phyloP scores from a whole-genome alignment of 768 basidiomycete genomes.

The Phanerochaete carnosa region DNA sequence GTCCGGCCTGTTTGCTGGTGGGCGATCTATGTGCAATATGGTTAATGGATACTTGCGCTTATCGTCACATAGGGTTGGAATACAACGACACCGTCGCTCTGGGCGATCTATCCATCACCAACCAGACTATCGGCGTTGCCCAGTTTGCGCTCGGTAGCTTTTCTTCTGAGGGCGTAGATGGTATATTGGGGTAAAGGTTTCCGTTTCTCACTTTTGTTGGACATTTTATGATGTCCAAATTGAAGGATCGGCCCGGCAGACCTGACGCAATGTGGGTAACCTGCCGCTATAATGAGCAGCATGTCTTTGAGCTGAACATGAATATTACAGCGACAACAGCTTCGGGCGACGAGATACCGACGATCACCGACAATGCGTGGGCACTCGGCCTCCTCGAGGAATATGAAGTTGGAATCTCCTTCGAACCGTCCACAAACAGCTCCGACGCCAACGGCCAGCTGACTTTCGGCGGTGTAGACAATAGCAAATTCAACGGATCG shows the following conservation, averaged over 20 bases:
- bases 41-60: too few relatives aligned
- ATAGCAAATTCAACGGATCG: not conserved
- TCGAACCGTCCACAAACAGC: constrained; percentile 16
- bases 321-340: not conserved
- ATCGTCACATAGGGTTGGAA: constrained; percentile 5
- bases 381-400: constrained; percentile 24
- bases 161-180: not conserved
- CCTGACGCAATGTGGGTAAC: constrained; percentile 29
- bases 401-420: constrained; percentile 31
- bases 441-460: constrained; percentile 12
- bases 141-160: not conserved
- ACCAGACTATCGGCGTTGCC: constrained; percentile 7
- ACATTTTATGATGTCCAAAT: not conserved
- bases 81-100: constrained; percentile 39
- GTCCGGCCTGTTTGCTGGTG: constrained; percentile 13
- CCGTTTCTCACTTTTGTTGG: too few relatives aligned
- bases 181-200: constrained; percentile 3
- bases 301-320: not conserved
- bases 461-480: constrained; percentile 7
- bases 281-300: not conserved
- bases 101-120: constrained; percentile 33
- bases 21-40: not conserved
- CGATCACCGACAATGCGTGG: constrained; percentile 33
- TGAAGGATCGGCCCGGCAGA: constrained; percentile 41
- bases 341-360: constrained; percentile 20